Conservation (phyloP, 257 asterid genomes). For the Echites panduratus region DNA sequence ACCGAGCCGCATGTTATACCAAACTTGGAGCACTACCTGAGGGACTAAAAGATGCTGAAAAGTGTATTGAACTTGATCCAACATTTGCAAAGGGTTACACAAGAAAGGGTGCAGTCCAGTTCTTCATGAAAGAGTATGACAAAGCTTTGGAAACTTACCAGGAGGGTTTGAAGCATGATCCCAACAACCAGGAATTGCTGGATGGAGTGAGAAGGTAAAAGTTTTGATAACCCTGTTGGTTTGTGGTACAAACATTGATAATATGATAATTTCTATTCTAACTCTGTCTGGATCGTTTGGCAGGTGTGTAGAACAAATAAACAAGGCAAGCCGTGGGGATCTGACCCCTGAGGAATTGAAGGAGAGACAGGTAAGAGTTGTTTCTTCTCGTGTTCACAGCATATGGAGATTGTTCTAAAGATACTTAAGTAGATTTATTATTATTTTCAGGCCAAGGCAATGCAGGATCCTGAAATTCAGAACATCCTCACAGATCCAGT, state of each 20-base stretch:
- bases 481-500: constrained; percentile 90
- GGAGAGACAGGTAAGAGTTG: constrained; percentile 80
- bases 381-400: background rate
- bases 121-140: constrained; percentile 86
- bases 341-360: constrained; percentile 83
- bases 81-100: constrained; percentile 79
- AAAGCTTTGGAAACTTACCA: constrained; percentile 88
- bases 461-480: constrained; percentile 97
- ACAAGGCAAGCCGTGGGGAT: constrained; percentile 91
- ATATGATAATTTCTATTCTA: background rate
- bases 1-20: constrained; percentile 89
- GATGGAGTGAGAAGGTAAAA: constrained; percentile 81
- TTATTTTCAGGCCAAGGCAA: constrained; percentile 61
- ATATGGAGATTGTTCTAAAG: background rate
- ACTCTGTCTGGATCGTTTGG: background rate
- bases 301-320: constrained; percentile 85
- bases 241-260: background rate
- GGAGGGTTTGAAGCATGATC: constrained; percentile 80
- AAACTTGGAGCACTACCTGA: constrained; percentile 92
- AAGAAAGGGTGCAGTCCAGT: constrained; percentile 82
- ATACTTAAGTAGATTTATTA: background rate
- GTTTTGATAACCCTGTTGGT: background rate
- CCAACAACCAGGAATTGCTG: constrained; percentile 66
- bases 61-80: constrained; percentile 88
- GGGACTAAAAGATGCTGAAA: constrained; percentile 89